Evolutionary conservation across 2,329 filamentous ascomycete genomes (phyloP).

Genomic region (Geoglossum cookeanum): DNA sequence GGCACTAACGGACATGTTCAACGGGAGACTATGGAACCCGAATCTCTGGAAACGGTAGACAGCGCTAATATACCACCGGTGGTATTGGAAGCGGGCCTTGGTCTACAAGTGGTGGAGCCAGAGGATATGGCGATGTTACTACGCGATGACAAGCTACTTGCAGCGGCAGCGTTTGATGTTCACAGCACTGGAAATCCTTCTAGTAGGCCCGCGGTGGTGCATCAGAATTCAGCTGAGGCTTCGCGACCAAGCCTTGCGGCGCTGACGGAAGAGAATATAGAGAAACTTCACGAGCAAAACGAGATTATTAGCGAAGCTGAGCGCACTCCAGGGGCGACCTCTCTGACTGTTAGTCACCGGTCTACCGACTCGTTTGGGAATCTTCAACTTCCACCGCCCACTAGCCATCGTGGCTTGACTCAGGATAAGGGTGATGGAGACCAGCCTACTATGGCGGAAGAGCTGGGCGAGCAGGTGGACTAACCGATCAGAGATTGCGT

Average conservation of each 20-base stretch:
- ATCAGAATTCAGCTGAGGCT: neutral
- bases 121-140: constrained; percentile 35
- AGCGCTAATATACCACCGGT: neutral
- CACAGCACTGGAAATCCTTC: neutral
- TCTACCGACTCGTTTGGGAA: too few relatives aligned
- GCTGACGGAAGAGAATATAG: neutral
- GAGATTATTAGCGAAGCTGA: neutral
- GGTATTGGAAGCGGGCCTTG: constrained; percentile 24
- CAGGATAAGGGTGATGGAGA: too few relatives aligned
- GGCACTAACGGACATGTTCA: neutral
- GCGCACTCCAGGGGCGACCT: neutral
- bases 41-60: neutral
- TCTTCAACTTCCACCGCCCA: too few relatives aligned
- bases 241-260: neutral
- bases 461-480: too few relatives aligned
- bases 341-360: neutral
- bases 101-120: constrained; percentile 26
- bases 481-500: too few relatives aligned
- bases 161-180: constrained; percentile 12
- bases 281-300: neutral
- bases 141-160: constrained; percentile 35
- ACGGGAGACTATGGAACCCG: constrained; percentile 6
- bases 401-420: too few relatives aligned
- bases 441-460: too few relatives aligned
- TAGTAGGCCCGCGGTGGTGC: neutral